These are phyloP conservation scores for Sporothrix pseudoabietina DNA, from an alignment of 2,329 filamentous ascomycete species.

Conservation along the genomic window DNA sequence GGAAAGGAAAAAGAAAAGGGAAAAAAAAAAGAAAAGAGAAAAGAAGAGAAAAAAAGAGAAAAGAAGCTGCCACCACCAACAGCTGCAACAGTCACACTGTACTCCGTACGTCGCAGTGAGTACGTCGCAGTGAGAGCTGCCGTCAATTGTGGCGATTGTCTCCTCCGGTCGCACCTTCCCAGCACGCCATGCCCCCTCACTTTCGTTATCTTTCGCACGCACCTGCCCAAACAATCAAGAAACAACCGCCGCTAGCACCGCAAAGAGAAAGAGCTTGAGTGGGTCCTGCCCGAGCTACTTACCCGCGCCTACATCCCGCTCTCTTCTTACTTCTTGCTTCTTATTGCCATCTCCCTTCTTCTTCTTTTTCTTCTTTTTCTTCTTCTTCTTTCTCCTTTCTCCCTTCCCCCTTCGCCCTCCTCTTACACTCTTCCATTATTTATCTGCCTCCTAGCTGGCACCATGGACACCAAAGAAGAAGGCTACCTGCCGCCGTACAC, in stretches of 20 bases:
- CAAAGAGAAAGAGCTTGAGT: not conserved
- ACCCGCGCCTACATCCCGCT: not conserved
- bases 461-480: constrained; percentile 45
- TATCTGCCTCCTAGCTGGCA: not conserved
- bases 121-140: not conserved
- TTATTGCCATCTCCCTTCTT: not conserved
- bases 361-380: not conserved
- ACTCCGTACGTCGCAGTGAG: not conserved
- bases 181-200: constrained; percentile 15
- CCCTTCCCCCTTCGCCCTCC: not conserved
- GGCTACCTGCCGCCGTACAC: constrained; percentile 50
- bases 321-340: not conserved
- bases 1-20: not conserved
- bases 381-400: not conserved
- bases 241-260: constrained; percentile 14
- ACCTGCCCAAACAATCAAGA: constrained; percentile 23
- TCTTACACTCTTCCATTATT: too few relatives aligned
- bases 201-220: not conserved
- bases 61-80: not conserved
- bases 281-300: not conserved
- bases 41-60: not conserved
- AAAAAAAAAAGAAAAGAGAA: too few relatives aligned
- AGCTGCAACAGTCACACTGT: not conserved
- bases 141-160: not conserved
- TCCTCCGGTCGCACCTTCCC: not conserved